Conservation (phyloP, 73 alveolate genomes). For the Paramecium sonneborni region DNA sequence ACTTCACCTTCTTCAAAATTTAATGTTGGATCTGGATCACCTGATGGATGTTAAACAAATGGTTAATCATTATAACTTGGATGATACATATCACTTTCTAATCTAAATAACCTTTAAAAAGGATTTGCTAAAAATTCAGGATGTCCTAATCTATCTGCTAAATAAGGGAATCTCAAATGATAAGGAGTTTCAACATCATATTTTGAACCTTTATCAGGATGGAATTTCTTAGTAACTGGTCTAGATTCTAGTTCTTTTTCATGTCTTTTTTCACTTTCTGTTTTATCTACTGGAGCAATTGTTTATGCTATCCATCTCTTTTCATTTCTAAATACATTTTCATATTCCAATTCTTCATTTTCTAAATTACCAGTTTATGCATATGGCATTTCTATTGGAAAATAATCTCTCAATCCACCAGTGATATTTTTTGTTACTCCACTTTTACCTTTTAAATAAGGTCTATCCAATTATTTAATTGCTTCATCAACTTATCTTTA, state of each 20-base stretch:
- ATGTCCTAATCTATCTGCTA: conserved; percentile 88
- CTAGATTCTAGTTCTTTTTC: conserved; percentile 52
- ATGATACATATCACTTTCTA: conserved; percentile 84
- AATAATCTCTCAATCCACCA: conserved; percentile 62
- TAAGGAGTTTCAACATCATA: conserved; percentile 86
- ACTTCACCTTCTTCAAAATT: conserved; percentile 88
- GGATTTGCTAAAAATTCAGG: conserved; percentile 84
- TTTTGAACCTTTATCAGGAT: conserved; percentile 79
- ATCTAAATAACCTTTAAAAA: conserved; percentile 75
- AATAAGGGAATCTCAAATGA: conserved; percentile 88
- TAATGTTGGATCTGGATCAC: conserved; percentile 86
- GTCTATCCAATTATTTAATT: conserved; percentile 56
- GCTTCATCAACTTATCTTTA: conserved; percentile 48
- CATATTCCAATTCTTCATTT: not conserved
- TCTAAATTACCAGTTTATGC: not conserved
- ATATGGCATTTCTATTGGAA: conserved; percentile 16
- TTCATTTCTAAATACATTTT: conserved; percentile 63
- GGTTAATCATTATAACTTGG: conserved; percentile 86
- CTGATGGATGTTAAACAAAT: conserved; percentile 86
- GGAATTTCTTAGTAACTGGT: conserved; percentile 65
- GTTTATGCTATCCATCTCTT: conserved; percentile 68
- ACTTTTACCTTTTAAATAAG: conserved; percentile 56
- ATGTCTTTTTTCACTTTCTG: conserved; percentile 35
- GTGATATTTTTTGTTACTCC: conserved; percentile 59
- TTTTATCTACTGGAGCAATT: not conserved